phyloP scores from a whole-genome alignment of 2,329 filamentous ascomycete species.

The Fusarium irregulare region DNA sequence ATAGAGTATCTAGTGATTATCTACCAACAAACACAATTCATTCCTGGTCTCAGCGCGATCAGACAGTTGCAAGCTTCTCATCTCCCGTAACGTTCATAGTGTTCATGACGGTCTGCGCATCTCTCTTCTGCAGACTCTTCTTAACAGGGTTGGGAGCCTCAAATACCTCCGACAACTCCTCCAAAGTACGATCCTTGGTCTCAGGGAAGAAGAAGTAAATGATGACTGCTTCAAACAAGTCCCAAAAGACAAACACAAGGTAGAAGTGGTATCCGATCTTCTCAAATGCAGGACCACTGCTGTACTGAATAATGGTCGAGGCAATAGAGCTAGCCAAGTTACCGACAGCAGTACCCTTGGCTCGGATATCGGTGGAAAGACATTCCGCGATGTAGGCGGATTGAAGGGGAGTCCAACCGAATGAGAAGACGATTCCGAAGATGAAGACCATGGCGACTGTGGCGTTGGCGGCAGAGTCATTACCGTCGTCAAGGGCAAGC shows the following conservation, averaged over 20 bases:
- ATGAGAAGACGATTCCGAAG: slow-evolving; percentile 62
- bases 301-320: slow-evolving; percentile 57
- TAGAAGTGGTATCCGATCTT: slow-evolving; percentile 59
- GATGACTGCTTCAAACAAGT: slow-evolving; percentile 54
- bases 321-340: slow-evolving; percentile 55
- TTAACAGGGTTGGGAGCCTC: slow-evolving; percentile 58
- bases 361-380: slow-evolving; percentile 57
- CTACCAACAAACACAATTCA: too few species aligned
- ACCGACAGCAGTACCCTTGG: slow-evolving; percentile 58
- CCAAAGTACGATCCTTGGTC: slow-evolving; percentile 61
- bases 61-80: slow-evolving; percentile 41
- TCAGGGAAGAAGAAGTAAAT: slow-evolving; percentile 64
- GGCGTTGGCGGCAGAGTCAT: slow-evolving; percentile 54
- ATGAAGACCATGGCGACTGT: slow-evolving; percentile 63
- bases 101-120: slow-evolving; percentile 57
- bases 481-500: slow-evolving; percentile 52
- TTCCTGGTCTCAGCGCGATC: neutral
- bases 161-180: slow-evolving; percentile 66
- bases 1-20: too few species aligned
- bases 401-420: slow-evolving; percentile 62
- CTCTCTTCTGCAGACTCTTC: slow-evolving; percentile 57
- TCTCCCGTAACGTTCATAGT: slow-evolving; percentile 50
- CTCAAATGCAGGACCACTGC: slow-evolving; percentile 56
- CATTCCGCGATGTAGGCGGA: slow-evolving; percentile 63
- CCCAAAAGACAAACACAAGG: slow-evolving; percentile 59